Evolutionary conservation across 1,284 basidiomycete species (phyloP), one percentile per base, ranked within the genome.

Genomic region (Tilletia horrida): DNA sequence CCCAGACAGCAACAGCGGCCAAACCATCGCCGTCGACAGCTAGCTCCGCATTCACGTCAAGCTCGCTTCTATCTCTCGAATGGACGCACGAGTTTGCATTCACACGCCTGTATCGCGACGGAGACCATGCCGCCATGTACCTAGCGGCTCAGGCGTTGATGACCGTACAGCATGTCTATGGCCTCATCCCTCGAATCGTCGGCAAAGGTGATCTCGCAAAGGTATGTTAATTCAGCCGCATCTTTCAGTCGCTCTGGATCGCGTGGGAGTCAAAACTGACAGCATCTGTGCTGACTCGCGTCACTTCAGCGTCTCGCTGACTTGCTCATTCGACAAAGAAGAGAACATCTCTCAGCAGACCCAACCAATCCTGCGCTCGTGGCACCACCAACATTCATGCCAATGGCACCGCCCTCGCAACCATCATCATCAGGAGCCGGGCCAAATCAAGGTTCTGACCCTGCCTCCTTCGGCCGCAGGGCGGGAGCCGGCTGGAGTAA

Each of bases 161-260:
- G 75, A 91, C 91, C 0, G 84, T 97, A 7, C 92, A 97, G 81
- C 88, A 89, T 72, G 85, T 92, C 1, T 95, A 90, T 80, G 95
- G 93, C n/a, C 82, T 86, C 29, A 95, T 97, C 76, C 95, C 95
- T 8, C 88, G 93, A 21, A 90, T 97, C 67, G 83, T 96, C 35
- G 94, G 93, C 47, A 97, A 98, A 83, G 96, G 95, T 9, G 90
- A 96, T 79, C 88, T 88, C 59, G 92, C 94, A 21, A 87, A 88
- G 76, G 93, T 92, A 79, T 74, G 88, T 82, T n/a, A n/a, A n/a
- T n/a, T n/a, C n/a, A n/a, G n/a, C n/a, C n/a, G n/a, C n/a, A n/a
- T n/a, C n/a, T n/a, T n/a, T n/a, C n/a, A n/a, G n/a, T n/a, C n/a
- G n/a, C n/a, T n/a, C n/a, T n/a, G n/a, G n/a, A n/a, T n/a, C n/a